A percentile compares a stretch with the other conserved stretches of the same genome.
phyloP scores from a whole-genome alignment of 2,329 filamentous ascomycete genomes.

The Boeremia lycopersici region DNA sequence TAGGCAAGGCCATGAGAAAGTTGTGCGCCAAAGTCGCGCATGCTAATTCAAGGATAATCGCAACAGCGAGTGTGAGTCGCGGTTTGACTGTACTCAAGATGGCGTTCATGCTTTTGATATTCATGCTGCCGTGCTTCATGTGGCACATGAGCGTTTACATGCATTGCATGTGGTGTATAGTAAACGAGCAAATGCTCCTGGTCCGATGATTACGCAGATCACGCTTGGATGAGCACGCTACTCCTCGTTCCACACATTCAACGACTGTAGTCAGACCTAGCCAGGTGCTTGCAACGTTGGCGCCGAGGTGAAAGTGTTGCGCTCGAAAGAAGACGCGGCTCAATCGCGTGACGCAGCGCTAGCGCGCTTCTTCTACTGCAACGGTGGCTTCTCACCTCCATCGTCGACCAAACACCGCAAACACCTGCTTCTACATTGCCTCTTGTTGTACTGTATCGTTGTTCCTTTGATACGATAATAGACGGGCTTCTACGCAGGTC shows the following conservation, averaged over 20 bases:
- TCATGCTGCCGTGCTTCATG: background rate
- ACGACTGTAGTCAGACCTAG: no score
- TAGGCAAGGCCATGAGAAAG: no score
- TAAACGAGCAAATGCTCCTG: background rate
- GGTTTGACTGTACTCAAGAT: no score
- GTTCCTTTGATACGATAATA: no score
- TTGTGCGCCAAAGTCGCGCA: no score
- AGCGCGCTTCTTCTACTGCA: constrained; percentile 1
- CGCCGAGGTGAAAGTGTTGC: no score
- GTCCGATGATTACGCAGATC: background rate
- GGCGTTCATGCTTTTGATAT: no score
- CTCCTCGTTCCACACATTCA: no score
- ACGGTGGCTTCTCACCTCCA: constrained; percentile 1
- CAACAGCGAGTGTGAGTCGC: no score
- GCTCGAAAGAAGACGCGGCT: background rate
- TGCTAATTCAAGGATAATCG: no score
- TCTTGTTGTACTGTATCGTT: no score
- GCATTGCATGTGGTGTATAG: background rate
- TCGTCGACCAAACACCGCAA: background rate
- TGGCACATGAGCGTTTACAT: background rate
- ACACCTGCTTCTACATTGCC: background rate
- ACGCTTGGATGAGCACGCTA: background rate
- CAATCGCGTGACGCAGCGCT: constrained; percentile 7
- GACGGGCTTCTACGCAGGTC: background rate
- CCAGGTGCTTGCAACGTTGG: no score